Conservation (phyloP, 495 filamentous ascomycete genomes). For the Penicillium atrosanguineum region DNA sequence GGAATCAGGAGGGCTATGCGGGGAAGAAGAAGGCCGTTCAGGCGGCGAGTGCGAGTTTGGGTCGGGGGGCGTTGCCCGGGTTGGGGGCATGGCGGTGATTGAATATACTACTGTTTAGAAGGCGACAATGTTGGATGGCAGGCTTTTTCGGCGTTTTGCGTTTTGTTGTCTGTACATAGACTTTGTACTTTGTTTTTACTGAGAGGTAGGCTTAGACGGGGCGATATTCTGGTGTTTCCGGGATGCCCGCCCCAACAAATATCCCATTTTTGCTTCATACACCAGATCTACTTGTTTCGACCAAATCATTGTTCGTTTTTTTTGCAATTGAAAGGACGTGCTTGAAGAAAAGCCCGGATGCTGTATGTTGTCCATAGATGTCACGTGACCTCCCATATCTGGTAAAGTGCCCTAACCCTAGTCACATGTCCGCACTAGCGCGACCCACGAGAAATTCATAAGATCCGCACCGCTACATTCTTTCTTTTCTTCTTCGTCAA, state of each 20-base stretch:
- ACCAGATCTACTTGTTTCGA: neutral
- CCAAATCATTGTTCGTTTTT: neutral
- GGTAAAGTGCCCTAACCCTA: slow-evolving; percentile 21
- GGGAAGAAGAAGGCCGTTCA: slow-evolving; percentile 63
- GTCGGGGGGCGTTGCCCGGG: slow-evolving; percentile 37
- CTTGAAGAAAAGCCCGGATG: neutral
- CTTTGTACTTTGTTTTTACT: neutral
- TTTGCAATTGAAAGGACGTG: neutral
- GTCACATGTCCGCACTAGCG: slow-evolving; percentile 35
- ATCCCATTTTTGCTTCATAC: neutral
- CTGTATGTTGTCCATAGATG: neutral
- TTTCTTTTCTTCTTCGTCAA: slow-evolving; percentile 36
- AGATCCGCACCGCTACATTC: slow-evolving; percentile 21
- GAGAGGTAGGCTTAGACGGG: neutral
- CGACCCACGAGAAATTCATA: slow-evolving; percentile 37
- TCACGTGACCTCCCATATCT: neutral
- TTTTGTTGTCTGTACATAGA: slow-evolving; percentile 4
- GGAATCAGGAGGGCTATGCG: slow-evolving; percentile 72
- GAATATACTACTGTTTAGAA: neutral
- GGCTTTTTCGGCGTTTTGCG: slow-evolving; percentile 5
- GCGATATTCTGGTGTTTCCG: neutral
- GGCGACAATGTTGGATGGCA: neutral
- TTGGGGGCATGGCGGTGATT: slow-evolving; percentile 44
- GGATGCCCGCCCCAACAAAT: neutral
- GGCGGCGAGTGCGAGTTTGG: slow-evolving; percentile 40